phyloP scores from a whole-genome alignment of 1,284 basidiomycete genomes.

The Ceraceosorus guamensis region DNA sequence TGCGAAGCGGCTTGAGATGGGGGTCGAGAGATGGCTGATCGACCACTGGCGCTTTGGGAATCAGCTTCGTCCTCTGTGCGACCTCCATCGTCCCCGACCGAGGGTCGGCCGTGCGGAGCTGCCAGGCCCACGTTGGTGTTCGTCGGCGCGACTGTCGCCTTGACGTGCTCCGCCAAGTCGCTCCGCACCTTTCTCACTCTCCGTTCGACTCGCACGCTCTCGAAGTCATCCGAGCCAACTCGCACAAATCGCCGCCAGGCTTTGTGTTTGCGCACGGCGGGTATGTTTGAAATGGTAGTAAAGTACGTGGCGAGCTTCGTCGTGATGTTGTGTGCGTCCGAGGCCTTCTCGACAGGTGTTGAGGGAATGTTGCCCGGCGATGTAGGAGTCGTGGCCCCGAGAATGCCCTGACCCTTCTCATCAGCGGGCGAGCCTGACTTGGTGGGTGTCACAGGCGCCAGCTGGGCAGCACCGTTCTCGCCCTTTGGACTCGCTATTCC shows the following conservation, averaged over 20 bases:
- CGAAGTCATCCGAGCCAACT: slow-evolving; percentile 73
- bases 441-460: not conserved
- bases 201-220: slow-evolving; percentile 74
- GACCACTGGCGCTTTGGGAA: slow-evolving; percentile 10
- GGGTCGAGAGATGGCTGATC: too few relatives aligned
- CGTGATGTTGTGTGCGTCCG: slow-evolving; percentile 14
- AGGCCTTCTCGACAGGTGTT: slow-evolving; percentile 51
- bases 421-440: not conserved
- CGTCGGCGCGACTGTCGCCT: slow-evolving; percentile 25
- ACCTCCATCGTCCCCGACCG: slow-evolving; percentile 25
- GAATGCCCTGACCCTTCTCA: not conserved
- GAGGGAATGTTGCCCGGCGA: not conserved
- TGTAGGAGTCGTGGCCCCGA: not conserved
- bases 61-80: slow-evolving; percentile 34
- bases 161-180: slow-evolving; percentile 51
- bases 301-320: slow-evolving; percentile 61
- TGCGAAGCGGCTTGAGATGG: slow-evolving; percentile 8
- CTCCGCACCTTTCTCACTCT: slow-evolving; percentile 77
- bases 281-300: slow-evolving; percentile 65
- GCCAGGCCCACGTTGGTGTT: slow-evolving; percentile 33
- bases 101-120: slow-evolving; percentile 11
- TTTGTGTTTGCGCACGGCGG: slow-evolving; percentile 59
- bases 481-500: slow-evolving; percentile 10
- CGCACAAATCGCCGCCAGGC: slow-evolving; percentile 77
- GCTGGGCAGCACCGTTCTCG: slow-evolving; percentile 13